A percentile compares a stretch with the other conserved stretches of the same genome.
phyloP scores from a whole-genome alignment of 192 early-diverging fungal species.

The Tieghemiomyces parasiticus region DNA sequence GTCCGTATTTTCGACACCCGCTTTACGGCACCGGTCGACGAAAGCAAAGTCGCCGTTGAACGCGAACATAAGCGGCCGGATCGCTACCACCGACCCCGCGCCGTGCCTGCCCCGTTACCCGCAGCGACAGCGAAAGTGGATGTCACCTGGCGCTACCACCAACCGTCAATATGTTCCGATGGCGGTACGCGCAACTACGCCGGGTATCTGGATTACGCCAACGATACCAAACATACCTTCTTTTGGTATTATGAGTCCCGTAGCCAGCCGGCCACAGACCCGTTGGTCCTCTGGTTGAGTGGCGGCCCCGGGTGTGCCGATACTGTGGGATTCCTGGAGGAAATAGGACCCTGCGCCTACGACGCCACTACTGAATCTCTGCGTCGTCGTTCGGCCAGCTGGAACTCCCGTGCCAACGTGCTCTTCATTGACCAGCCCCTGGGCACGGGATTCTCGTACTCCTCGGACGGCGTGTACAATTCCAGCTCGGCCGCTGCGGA shows the following conservation, averaged over 20 bases:
- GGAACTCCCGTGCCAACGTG: constrained; percentile 57
- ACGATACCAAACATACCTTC: constrained; percentile 29
- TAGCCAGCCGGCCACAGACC: constrained; percentile 30
- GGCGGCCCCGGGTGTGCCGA: constrained; percentile 66
- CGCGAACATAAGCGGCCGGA: too few relatives aligned
- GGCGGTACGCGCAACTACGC: not conserved
- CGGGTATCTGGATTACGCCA: constrained; percentile 1
- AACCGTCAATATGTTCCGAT: too few relatives aligned
- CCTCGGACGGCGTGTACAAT: constrained; percentile 15
- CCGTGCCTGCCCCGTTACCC: too few relatives aligned
- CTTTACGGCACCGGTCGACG: too few relatives aligned
- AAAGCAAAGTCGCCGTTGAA: too few relatives aligned
- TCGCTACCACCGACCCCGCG: too few relatives aligned
- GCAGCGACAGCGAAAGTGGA: too few relatives aligned
- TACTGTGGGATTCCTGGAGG: constrained; percentile 56
- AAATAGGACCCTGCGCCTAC: constrained; percentile 55
- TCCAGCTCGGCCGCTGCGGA: constrained; percentile 30
- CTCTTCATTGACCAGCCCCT: constrained; percentile 38
- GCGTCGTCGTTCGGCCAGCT: constrained; percentile 36
- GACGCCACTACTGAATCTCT: constrained; percentile 24
- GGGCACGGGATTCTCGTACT: constrained; percentile 59
- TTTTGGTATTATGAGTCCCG: constrained; percentile 64
- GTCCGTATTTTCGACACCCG: too few relatives aligned
- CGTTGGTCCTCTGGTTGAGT: constrained; percentile 59
- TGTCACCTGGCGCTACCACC: too few relatives aligned